Evolutionary conservation across 345 rosid species (phyloP), one percentile per base, ranked within the genome.

Genomic region (Adansonia digitata): DNA sequence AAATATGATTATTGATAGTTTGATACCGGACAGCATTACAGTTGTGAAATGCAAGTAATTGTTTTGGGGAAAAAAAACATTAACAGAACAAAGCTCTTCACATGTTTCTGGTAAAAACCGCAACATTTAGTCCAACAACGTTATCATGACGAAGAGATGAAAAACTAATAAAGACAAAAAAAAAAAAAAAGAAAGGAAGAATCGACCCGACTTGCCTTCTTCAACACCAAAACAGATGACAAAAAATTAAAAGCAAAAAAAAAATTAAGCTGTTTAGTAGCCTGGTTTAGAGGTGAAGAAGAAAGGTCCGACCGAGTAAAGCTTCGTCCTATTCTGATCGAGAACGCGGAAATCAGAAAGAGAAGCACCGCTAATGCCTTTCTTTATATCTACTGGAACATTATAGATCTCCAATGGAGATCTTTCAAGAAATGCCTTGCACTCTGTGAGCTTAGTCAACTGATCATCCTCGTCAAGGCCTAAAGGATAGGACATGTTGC

Each of bases 351-450:
- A 62, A 34, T 82, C 61, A 61, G 85, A 81, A 42, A 88, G 83
- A 2, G 69, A 56, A 81, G 84, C 81, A 61, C 92, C 92, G 7
- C 68, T 69, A 9, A 88, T 62, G 31, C 88, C 92, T 40, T 82
- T 77, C 72, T 85, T 83, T 51, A 86, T 78, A 70, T 83, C 79
- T 13, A 84, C 81, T 2, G 84, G 90, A 64, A 79, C 61, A 34
- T 82, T 77, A 66, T 92, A 87, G 60, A 52, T 51, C 52, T 70
- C 59, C 43, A 43, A 31, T 13, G 94, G 85, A 75, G 91, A 85
- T 49, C 67, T 26, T 37, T 87, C 87, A 4, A 87, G 79, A 75
- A 81, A 84, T 4, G 86, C 88, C 72, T 74, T 87, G 86, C 92
- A 90, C 27, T 81, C 85, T 13, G 40, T 83, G 62, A 84, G 49